Conservation (phyloP, 306 rosid genomes). For the Lathyrus tuberosus region DNA sequence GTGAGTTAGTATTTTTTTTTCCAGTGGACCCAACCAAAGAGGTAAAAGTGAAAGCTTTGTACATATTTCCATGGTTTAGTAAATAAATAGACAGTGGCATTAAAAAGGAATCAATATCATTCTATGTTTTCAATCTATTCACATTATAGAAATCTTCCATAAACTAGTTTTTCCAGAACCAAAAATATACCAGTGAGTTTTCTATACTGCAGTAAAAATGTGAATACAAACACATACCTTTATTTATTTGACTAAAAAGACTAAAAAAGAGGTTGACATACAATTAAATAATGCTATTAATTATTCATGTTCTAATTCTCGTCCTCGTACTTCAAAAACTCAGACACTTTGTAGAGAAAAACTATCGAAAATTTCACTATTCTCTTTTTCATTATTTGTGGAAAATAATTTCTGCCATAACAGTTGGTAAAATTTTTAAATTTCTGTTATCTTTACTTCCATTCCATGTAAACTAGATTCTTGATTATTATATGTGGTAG, state of each 20-base stretch:
- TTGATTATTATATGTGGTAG: constrained; percentile 6
- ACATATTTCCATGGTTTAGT: neutral
- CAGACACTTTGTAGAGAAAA: constrained; percentile 11
- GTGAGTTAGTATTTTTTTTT: neutral
- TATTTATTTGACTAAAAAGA: constrained; percentile 11
- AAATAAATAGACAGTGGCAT: constrained; percentile 34
- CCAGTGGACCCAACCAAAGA: constrained; percentile 27
- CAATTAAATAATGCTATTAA: constrained; percentile 13
- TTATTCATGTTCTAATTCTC: constrained; percentile 26
- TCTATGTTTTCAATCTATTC: constrained; percentile 18
- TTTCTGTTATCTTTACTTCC: constrained; percentile 23
- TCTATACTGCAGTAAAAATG: constrained; percentile 18
- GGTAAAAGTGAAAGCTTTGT: constrained; percentile 33
- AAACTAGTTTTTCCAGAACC: constrained; percentile 2
- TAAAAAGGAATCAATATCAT: constrained; percentile 36
- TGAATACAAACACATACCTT: constrained; percentile 2
- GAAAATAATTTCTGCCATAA: constrained; percentile 10
- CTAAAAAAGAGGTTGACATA: constrained; percentile 18
- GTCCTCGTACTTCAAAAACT: constrained; percentile 16
- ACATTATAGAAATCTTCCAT: neutral
- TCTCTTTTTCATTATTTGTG: constrained; percentile 11
- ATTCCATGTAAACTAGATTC: constrained; percentile 32
- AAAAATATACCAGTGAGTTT: neutral
- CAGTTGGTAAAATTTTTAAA: constrained; percentile 4
- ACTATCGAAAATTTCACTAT: neutral